phyloP scores from a whole-genome alignment of 129 eudicot species.

The Dittrichia graveolens region DNA sequence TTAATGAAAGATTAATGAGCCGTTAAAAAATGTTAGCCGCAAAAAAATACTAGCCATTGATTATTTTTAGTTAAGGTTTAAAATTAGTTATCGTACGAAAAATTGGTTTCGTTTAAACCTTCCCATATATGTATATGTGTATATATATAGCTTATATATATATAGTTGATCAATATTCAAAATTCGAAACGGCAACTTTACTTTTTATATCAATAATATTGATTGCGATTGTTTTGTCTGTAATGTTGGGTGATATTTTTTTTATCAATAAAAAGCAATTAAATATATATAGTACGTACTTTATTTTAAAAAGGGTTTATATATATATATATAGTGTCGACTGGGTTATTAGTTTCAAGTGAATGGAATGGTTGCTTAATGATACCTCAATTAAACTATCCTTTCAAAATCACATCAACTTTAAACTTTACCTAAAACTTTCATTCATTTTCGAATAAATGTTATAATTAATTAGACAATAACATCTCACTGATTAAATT shows the following conservation, averaged over 20 bases:
- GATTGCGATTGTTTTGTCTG: constrained; percentile 9
- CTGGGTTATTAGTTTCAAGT: too few relatives aligned
- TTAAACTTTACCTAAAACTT: background rate
- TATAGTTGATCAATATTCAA: background rate
- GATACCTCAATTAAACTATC: constrained; percentile 5
- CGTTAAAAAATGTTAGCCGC: too few relatives aligned
- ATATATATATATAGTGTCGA: too few relatives aligned
- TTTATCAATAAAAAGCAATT: background rate
- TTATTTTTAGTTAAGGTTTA: too few relatives aligned
- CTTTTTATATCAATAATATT: background rate
- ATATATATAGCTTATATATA: too few relatives aligned
- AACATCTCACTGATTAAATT: background rate
- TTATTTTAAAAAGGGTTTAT: too few relatives aligned
- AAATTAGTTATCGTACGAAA: too few relatives aligned
- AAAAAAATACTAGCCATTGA: too few relatives aligned
- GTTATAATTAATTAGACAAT: background rate
- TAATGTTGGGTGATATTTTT: background rate
- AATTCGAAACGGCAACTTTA: background rate
- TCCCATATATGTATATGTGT: too few relatives aligned
- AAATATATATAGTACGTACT: too few relatives aligned
- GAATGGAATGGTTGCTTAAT: background rate
- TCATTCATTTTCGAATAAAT: background rate
- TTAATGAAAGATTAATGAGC: too few relatives aligned
- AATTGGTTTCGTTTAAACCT: too few relatives aligned
- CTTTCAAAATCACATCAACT: constrained; percentile 11